Evolutionary conservation across 1,139 yeast species (phyloP).

Genomic region (Candida frijolesensis): DNA sequence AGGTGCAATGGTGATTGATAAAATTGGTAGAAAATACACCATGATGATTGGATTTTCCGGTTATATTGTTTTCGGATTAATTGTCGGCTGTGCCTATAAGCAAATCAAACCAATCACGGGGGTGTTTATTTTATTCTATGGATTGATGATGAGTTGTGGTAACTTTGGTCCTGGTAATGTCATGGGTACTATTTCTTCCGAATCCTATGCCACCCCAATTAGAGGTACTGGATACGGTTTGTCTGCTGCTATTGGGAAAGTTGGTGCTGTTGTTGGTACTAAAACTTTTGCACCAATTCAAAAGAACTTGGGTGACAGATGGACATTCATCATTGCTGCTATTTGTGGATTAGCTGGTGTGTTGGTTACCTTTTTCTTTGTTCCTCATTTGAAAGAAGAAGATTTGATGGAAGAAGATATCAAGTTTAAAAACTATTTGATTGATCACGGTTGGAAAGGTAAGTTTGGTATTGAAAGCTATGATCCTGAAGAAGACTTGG

Average conservation of each 20-base stretch:
- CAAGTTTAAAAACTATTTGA: conserved; percentile 60
- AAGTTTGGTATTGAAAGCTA: conserved; percentile 48
- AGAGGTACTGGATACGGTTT: conserved; percentile 65
- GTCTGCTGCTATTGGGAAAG: conserved; percentile 52
- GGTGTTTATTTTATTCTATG: conserved; percentile 49
- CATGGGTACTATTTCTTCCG: conserved; percentile 70
- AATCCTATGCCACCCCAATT: conserved; percentile 72
- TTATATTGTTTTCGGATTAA: conserved; percentile 49
- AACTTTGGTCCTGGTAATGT: conserved; percentile 79
- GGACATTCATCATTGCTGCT: conserved; percentile 64
- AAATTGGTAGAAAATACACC: conserved; percentile 48
- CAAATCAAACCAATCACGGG: conserved; percentile 43
- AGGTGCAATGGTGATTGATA: conserved; percentile 45
- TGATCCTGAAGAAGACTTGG: conserved; percentile 20
- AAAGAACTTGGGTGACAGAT: conserved; percentile 29
- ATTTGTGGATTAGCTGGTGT: conserved; percentile 70
- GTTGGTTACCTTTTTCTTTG: conserved; percentile 56
- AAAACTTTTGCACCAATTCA: conserved; percentile 48
- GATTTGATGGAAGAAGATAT: conserved; percentile 70
- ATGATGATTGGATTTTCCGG: conserved; percentile 49
- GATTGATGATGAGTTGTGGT: conserved; percentile 50
- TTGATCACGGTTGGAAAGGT: conserved; percentile 70
- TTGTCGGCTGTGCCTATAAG: conserved; percentile 49
- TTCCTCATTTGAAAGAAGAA: conserved; percentile 68
- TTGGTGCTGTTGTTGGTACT: conserved; percentile 54